These are phyloP conservation scores for Colletotrichum scovillei DNA, from an alignment of 2,329 filamentous ascomycete genomes.

Conservation along the genomic window DNA sequence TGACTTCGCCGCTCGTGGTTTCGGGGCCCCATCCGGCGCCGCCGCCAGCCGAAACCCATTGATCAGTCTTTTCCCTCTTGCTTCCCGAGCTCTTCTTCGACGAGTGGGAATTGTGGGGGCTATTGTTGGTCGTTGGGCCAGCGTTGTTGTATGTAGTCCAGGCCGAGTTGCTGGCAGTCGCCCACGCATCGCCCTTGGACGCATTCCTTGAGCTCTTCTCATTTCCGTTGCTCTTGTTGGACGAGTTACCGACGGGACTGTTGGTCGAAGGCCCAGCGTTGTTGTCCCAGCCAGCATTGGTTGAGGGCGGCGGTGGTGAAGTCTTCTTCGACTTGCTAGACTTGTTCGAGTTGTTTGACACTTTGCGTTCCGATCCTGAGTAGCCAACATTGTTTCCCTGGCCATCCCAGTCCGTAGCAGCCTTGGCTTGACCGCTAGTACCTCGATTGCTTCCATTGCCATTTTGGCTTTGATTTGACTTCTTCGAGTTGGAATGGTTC, in stretches of 20 bases:
- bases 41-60: background rate
- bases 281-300: slow-evolving; percentile 32
- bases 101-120: slow-evolving; percentile 17
- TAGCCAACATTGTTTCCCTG: slow-evolving; percentile 33
- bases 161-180: slow-evolving; percentile 14
- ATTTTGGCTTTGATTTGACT: slow-evolving; percentile 17
- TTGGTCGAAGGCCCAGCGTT: slow-evolving; percentile 34
- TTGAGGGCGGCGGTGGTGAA: background rate
- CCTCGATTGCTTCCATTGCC: slow-evolving; percentile 15
- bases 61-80: slow-evolving; percentile 7
- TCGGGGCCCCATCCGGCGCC: slow-evolving; percentile 29
- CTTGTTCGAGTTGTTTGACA: slow-evolving; percentile 9
- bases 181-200: slow-evolving; percentile 5
- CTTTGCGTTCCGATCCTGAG: background rate
- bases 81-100: slow-evolving; percentile 15
- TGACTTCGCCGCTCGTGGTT: slow-evolving; percentile 10
- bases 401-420: slow-evolving; percentile 11
- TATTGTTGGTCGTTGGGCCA: slow-evolving; percentile 21
- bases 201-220: slow-evolving; percentile 14
- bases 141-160: slow-evolving; percentile 24
- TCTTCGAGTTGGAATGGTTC: slow-evolving; percentile 29
- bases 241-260: slow-evolving; percentile 8
- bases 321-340: slow-evolving; percentile 13
- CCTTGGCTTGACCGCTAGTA: slow-evolving; percentile 4
- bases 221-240: slow-evolving; percentile 25